phyloP scores from a whole-genome alignment of 331 rosid species.

The Spiraea crenata region DNA sequence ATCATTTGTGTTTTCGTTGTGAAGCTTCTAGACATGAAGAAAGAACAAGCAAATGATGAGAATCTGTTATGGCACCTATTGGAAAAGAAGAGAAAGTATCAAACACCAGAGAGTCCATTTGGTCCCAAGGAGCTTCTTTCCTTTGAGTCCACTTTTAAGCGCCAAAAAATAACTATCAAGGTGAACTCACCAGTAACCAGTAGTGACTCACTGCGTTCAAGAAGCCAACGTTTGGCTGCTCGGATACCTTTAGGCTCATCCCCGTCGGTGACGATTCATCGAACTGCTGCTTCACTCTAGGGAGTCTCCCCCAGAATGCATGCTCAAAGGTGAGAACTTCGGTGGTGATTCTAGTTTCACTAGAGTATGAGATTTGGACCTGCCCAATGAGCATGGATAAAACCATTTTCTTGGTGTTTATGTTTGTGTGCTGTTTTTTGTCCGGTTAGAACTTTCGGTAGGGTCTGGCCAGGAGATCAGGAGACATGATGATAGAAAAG shows the following conservation, averaged over 20 bases:
- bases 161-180: constrained; percentile 3
- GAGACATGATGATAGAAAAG: constrained; percentile 2
- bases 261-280: constrained; percentile 2
- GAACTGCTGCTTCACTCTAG: not conserved
- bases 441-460: not conserved
- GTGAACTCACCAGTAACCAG: not conserved
- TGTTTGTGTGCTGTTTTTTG: not conserved
- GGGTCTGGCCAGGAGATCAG: not conserved
- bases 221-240: constrained; percentile 4
- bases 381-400: not conserved
- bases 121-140: not conserved
- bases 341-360: not conserved
- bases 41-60: constrained; percentile 15
- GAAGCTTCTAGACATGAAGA: constrained; percentile 14
- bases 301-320: not conserved
- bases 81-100: constrained; percentile 10
- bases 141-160: not conserved
- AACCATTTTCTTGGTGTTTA: not conserved
- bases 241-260: constrained; percentile 11
- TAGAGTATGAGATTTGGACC: not conserved
- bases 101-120: constrained; percentile 7
- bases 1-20: not conserved
- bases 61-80: constrained; percentile 14
- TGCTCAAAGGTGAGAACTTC: not conserved
- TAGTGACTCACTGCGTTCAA: not conserved